Evolutionary conservation across 768 basidiomycete genomes (phyloP).

Genomic region (Phylloporus arenicola): DNA sequence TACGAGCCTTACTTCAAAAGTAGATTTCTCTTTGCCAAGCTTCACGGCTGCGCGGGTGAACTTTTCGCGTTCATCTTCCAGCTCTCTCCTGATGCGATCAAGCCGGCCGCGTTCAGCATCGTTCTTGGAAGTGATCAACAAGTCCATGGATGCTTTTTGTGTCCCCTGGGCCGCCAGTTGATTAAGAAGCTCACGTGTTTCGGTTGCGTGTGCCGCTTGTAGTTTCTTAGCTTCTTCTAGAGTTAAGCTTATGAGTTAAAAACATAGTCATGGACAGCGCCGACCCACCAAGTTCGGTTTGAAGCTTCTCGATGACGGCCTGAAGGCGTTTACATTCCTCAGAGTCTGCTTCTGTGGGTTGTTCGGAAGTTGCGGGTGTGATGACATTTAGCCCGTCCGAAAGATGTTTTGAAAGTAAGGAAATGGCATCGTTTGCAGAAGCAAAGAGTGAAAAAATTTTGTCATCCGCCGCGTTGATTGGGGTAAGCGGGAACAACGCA

Average conservation of each 20-base stretch:
- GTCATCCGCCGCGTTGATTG: conserved; percentile 44
- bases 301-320: conserved; percentile 44
- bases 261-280: neutral
- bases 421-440: conserved; percentile 35
- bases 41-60: conserved; percentile 60
- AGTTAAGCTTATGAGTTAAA: conserved; percentile 7
- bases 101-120: conserved; percentile 54
- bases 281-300: conserved; percentile 53
- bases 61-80: conserved; percentile 60
- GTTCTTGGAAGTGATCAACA: conserved; percentile 46
- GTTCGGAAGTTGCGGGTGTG: conserved; percentile 12
- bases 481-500: conserved; percentile 49
- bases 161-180: conserved; percentile 43
- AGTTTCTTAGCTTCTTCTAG: conserved; percentile 47
- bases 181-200: conserved; percentile 52
- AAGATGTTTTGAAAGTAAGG: conserved; percentile 27
- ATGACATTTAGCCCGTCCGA: conserved; percentile 10
- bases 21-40: conserved; percentile 59
- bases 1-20: conserved; percentile 51
- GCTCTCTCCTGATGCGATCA: conserved; percentile 46
- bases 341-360: conserved; percentile 22
- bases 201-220: conserved; percentile 35
- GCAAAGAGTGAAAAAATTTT: conserved; percentile 42
- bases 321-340: conserved; percentile 49
- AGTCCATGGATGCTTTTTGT: conserved; percentile 36